Base-by-base conservation (phyloP, 352 stramenopile species). In the Phytophthora hybrid region DNA sequence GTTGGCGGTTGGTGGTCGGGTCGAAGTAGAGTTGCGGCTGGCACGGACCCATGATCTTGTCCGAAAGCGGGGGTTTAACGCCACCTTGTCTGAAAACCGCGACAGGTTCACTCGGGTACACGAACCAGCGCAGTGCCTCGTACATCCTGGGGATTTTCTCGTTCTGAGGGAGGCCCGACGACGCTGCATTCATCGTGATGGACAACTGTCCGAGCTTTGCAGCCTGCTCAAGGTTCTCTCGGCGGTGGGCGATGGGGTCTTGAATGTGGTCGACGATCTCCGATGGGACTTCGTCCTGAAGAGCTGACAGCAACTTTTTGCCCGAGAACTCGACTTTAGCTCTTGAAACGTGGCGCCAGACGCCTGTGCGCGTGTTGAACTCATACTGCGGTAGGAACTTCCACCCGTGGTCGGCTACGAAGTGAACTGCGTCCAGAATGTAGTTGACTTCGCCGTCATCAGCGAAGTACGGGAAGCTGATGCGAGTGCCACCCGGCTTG, bases 361-460 rank as follows among this genome's bases (percentile, higher is more conserved):
- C 96, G 14, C 97, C 97, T 13, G 94, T 99, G n/a, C 93, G 83
- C 78, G 98, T 88, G 81, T 99, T 97, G 73, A 97, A 98, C 32
- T 77, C 64, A 78, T 99, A 99, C 63, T 97, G 85, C 19, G 93
- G 94, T 41, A 99, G 81, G 29, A 99, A 94, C 26, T 93, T 92
- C 85, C 88, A 98, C 49, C 94, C 98, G 60, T 99, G 71, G 53
- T 91, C 83, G 1, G 96, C 91, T 10, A 99, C 93, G 75, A 98
- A 99, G 44, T 93, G 78, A 18, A 99, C 81, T 2, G 97, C 96
- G 6, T 92, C 49, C 10, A 99, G 52, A 10, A 99, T 93, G 85
- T 99, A 99, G 16, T 98, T 78, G 16, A 95, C 86, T 69, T 99
- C 89, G 16, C 84, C 83, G 7, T 89, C 72, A 19, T 80, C 75